These are phyloP conservation scores for Magnolia changhungtana DNA, from an alignment of 164 flowering plant genomes.

Conservation along the genomic window DNA sequence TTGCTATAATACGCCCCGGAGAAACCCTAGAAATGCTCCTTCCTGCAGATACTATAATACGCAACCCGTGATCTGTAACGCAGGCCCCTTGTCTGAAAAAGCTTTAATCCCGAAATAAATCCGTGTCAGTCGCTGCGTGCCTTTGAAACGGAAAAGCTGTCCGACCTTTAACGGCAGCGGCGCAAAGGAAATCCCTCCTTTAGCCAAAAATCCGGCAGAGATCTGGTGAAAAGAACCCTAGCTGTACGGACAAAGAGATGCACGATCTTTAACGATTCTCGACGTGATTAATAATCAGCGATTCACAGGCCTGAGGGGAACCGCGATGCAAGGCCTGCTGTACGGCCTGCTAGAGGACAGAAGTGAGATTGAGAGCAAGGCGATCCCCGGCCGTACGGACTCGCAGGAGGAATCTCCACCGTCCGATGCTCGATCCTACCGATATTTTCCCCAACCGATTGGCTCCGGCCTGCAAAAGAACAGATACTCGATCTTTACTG, in stretches of 20 bases:
- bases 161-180: neutral
- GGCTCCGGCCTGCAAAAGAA: neutral
- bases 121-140: conserved; percentile 3
- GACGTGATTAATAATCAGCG: neutral
- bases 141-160: conserved; percentile 1
- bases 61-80: conserved; percentile 5
- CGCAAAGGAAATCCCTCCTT: neutral
- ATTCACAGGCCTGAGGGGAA: neutral
- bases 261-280: conserved; percentile 3
- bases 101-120: conserved; percentile 2
- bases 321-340: neutral
- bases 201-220: neutral
- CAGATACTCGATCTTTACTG: neutral
- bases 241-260: neutral
- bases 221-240: neutral
- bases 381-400: neutral
- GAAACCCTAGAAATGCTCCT: neutral
- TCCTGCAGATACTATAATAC: conserved; percentile 3
- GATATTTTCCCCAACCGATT: neutral
- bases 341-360: neutral
- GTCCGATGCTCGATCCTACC: neutral
- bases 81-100: neutral
- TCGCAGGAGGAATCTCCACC: neutral
- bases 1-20: neutral
- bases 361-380: neutral